Evolutionary conservation across 495 filamentous ascomycete species (phyloP), one percentile per base, ranked within the genome.

Genomic region (Penicillium atrosanguineum): DNA sequence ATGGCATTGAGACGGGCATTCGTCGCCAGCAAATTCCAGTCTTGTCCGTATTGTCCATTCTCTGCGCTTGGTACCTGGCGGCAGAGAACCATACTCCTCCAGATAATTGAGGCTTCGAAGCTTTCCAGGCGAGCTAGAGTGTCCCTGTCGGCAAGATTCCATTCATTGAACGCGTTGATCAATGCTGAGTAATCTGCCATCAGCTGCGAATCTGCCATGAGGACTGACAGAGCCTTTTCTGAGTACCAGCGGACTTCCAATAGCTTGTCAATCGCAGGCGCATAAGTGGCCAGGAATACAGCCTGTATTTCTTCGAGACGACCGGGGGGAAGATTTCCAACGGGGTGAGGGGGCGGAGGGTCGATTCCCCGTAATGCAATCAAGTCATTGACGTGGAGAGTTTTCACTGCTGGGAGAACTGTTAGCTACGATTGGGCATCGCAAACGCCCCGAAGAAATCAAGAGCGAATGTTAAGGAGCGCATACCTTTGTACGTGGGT

Each of bases 221-320:
- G 69, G 26, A 79, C 62, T 7, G 66, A 60, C 5, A 79, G 56
- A 34, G 70, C 83, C 63, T 70, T 79, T 63, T 71, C 78, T 47
- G 78, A 71, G 65, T 87, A 96, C 90, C 90, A 96, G 28, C 77
- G 78, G n/a, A 90, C 87, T 59, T 96, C 91, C 49, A 96, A 81
- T 53, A 95, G 86, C 49, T 81, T 82, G 60, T 89, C 83, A 34
- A 96, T 83, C 21, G 87, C 90, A 1, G 82, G 81, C 16, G 83
- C 83, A 65, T 94, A 96, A 46, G 89, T 83, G 42, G 85, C 84
- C 51, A 81, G 74, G 69, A 89, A 95, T 11, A 94, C 76, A 52
- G 82, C 82, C 51, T 83, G 81, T 49, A 91, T 84, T 67, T 95
- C 86, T 53, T 87, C 83, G 29, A 87, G 63, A 14, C 73, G 70